Evolutionary conservation across 768 basidiomycete species (phyloP), one percentile per base, ranked within the genome.

Genomic region (Amanita rubescens): DNA sequence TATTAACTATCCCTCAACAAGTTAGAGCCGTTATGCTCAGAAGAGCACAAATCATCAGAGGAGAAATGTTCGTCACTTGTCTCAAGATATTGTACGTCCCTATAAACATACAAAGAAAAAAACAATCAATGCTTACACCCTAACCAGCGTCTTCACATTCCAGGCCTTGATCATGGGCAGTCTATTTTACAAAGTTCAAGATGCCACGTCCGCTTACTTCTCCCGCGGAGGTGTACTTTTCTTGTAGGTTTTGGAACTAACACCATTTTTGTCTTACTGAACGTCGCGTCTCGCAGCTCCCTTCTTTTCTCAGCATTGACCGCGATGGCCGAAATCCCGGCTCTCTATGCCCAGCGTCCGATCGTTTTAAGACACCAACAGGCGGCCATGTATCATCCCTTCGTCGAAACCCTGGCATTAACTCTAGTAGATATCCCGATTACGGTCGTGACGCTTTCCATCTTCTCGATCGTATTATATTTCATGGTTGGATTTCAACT

Each of bases 191-290:
- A 68, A 71, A 3, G 67, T 82, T 38, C 71, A 75, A 3, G 70
- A 79, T n/a, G 63, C 68, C 14, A 85, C 86, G 0, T 59, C 69
- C 3, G 81, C 76, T 15, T 82, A 79, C 63, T 88, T 84, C 69
- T 80, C 82, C n/a, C 77, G 87, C 19, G 87, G 84, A 27, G 81
- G 87, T 71, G 71, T 85, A 11, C 67, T 90, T 22, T 89, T 85
- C 74, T 87, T 88, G 76, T 81, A 67, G 22, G 76, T 68, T 1
- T 41, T 50, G 27, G 15, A 7, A 32, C n/a, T n/a, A n/a, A n/a
- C n/a, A n/a, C n/a, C n/a, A 15, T 32, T 17, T 25, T 12, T 33
- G 27, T 30, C 27, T 8, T n/a, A 10, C 20, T 49, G 20, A 53
- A 30, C 15, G 17, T 41, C 33, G 47, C 14, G 27, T 34, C 2